Conservation (phyloP, 148 eudicot genomes). For the Silene latifolia region DNA sequence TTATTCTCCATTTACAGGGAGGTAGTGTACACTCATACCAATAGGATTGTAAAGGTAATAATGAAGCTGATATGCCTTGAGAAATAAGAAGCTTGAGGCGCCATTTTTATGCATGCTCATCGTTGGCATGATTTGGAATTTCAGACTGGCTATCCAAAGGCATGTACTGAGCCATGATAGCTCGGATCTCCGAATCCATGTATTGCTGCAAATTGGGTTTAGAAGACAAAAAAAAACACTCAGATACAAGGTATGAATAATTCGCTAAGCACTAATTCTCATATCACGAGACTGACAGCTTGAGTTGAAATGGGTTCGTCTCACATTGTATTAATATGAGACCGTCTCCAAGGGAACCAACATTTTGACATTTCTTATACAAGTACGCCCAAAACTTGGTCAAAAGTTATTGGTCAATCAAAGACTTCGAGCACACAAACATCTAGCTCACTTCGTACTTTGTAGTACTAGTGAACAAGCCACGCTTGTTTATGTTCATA, state of each 20-base stretch:
- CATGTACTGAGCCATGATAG: constrained; percentile 96
- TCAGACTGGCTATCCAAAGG: constrained; percentile 86
- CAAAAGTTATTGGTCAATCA: no score
- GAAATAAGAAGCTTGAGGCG: background rate
- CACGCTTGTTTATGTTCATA: no score
- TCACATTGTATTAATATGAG: no score
- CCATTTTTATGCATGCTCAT: constrained; percentile 45
- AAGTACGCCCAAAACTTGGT: no score
- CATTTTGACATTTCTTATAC: no score
- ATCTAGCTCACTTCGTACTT: no score
- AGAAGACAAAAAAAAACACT: background rate
- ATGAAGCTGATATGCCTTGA: constrained; percentile 26
- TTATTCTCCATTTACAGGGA: constrained; percentile 32
- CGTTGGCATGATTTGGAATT: constrained; percentile 50
- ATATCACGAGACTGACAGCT: no score
- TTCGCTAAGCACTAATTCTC: no score
- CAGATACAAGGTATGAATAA: background rate
- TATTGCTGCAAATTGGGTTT: constrained; percentile 43
- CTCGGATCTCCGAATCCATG: constrained; percentile 97
- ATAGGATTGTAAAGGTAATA: constrained; percentile 24
- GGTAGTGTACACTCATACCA: constrained; percentile 23
- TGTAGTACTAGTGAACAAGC: no score
- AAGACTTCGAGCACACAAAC: no score
- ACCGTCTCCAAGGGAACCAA: no score
- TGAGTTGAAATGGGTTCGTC: no score